Evolutionary conservation across 768 basidiomycete species (phyloP), one percentile per base, ranked within the genome.

Genomic region (Leucosporidium creatinivorum): DNA sequence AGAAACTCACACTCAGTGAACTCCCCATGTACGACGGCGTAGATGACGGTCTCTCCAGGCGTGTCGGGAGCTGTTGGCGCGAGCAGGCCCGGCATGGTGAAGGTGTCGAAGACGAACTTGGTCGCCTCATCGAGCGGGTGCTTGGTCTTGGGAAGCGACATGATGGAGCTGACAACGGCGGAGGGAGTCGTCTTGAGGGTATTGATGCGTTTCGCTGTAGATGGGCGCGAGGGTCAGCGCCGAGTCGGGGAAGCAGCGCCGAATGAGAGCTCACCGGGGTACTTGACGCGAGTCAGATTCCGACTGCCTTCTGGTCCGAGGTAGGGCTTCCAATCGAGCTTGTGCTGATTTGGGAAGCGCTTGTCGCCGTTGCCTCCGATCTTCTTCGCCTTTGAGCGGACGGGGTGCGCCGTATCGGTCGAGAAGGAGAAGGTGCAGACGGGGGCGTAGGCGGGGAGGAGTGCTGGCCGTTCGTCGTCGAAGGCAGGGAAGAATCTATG

Each of bases 341-440:
- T 88, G 67, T 84, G 83, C 78, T 94, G 92, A 75, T 93, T 87
- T 15, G 92, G 90, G 78, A 91, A 80, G 18, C 69, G 56, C 31
- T 73, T 73, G 70, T 71, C 75, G 33, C 75, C 73, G 47, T 75
- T 72, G 12, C 58, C 25, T 5, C 73, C 67, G 36, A 86, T 82
- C 26, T 86, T 87, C 76, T 87, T 83, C 56, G 89, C 81, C 57
- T 89, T 84, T 0, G 90, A 89, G 21, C 93, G 87, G 0, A 10
- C 82, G 77, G 90, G 90, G 68, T 93, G 88, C 9, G 84, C 77
- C 1, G 93, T 93, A 77, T 93, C 93, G 73, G 85, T 85, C 25
- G 87, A 88, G 77, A 87, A 89, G 1, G 93, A 96, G 77, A 97
- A 93, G 12, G 92, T 93, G n/a, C 93, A 89, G 17, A 84, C 80